Evolutionary conservation across 306 rosid species (phyloP).

Genomic region (Parietaria judaica): DNA sequence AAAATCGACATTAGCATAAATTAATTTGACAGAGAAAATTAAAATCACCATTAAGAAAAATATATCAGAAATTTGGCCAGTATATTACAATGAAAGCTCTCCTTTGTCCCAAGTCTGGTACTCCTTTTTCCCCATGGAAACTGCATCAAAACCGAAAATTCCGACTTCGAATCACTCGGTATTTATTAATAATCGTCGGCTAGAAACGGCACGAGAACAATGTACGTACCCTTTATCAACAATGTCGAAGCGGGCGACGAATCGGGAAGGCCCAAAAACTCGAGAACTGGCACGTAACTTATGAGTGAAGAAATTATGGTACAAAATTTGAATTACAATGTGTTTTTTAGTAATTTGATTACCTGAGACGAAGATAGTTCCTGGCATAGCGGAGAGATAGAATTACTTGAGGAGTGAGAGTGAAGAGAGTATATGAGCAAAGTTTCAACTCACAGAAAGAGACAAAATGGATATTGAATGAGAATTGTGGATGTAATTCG

Average conservation of each 20-base stretch:
- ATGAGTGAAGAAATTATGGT: conserved; percentile 5
- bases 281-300: conserved; percentile 39
- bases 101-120: conserved; percentile 56
- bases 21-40: background rate
- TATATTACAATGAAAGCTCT: conserved; percentile 65
- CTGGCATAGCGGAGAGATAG: conserved; percentile 60
- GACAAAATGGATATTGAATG: conserved; percentile 23
- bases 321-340: conserved; percentile 1
- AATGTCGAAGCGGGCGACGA: conserved; percentile 44
- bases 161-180: background rate
- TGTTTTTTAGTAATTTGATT: conserved; percentile 8
- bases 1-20: conserved; percentile 16
- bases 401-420: background rate
- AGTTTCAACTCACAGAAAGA: conserved; percentile 3
- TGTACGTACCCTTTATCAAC: conserved; percentile 62
- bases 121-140: conserved; percentile 71
- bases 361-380: conserved; percentile 87
- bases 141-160: conserved; percentile 34
- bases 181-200: background rate
- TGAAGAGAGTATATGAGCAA: background rate
- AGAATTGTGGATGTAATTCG: conserved; percentile 29
- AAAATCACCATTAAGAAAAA: background rate
- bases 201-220: conserved; percentile 8
- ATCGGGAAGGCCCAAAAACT: conserved; percentile 54
- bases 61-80: conserved; percentile 4